Evolutionary conservation across 2,329 filamentous ascomycete genomes (phyloP), one percentile per base, ranked within the genome.

Genomic region (Penicillium hesseltinei): DNA sequence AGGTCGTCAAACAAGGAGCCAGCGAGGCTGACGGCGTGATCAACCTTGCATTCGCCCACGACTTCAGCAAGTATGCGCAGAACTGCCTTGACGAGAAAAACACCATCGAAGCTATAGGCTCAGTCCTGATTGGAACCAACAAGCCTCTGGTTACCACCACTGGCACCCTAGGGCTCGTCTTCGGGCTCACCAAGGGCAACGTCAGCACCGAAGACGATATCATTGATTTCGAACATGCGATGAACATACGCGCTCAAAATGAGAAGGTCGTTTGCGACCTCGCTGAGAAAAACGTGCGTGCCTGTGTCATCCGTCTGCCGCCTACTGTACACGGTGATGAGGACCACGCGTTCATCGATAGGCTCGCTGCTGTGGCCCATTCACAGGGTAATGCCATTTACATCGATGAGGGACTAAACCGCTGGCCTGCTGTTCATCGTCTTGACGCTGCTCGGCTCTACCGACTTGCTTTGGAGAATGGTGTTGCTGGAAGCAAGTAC

Each of bases 1-100:
- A 70, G 4, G 60, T 67, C 23, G 66, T 80, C 47, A 67, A 63
- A 43, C 62, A 51, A 33, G 73, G 68, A 13, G 75, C 75, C 4
- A 54, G 61, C 1, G 60, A 62, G 1, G 66, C 66, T 10, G 77
- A 79, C 44, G 75, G 68, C 15, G 72, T 75, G 36, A 70, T 78
- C 54, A 75, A 79, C 54, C 69, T 79, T 6, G 78, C 75, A 29
- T 80, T 79, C 59, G 63, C 70, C 31, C 73, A 78, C 63, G 71
- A 78, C 64, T 78, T 80, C 62, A 62, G 66, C 51, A 64, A 75
- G 47, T 65, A 60, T 7, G 74, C 70, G 43, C 60, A 58, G 3
- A 60, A 59, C 31, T 66, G 70, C 29, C 60, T 61, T 3, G 65
- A 60, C 0, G 77, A 80, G 52, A 62, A 63, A 2, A 64, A 54